Base-by-base conservation (phyloP, 768 basidiomycete species). In the Kwoniella sp. region DNA sequence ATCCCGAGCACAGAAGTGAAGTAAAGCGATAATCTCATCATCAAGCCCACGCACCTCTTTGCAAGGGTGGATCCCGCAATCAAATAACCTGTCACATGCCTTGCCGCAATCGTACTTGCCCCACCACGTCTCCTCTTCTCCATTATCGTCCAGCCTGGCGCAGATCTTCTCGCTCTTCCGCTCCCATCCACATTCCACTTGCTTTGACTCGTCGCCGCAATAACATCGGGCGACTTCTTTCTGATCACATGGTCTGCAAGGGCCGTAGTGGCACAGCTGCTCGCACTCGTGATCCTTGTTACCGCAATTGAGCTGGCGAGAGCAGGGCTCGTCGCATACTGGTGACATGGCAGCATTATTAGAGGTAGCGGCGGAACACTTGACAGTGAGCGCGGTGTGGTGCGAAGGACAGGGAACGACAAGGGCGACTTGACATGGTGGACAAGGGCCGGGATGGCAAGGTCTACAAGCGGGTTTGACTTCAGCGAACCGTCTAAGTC, bases 391-490 rank as follows among this genome's bases (percentile, higher is more conserved):
- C 1, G 82, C 79, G 34, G 86, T 84, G 65, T 86, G 85, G 53
- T 86, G 85, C 68, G 93, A 97, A 56, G 90, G 88, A 76, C 96
- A 99, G 1, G 84, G 82, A n/a, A 87, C 81, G 48, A 86, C 85
- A 0, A 90, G 86, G 4, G 89, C 90, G 12, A 95, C 85, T 67
- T 87, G 86, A 75, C 96, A 99, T 0, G 93, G 93, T 0, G 94
- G 94, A 81, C 96, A 99, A 0, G 95, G 96, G 0, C 95, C 96
- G 0, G 96, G 95, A 78, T 97, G 95, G 74, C 95, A 98, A 15
- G 84, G 62, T 23, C 75, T 73, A 31, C 22, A 34, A 28, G n/a
- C 22, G 4, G 48, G 9, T 29, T n/a, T n/a, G n/a, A n/a, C n/a
- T n/a, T n/a, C n/a, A n/a, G n/a, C n/a, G n/a, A 38, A 5, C 25